Evolutionary conservation across 495 filamentous ascomycete species (phyloP).

Genomic region (Pyrenula aspistea): DNA sequence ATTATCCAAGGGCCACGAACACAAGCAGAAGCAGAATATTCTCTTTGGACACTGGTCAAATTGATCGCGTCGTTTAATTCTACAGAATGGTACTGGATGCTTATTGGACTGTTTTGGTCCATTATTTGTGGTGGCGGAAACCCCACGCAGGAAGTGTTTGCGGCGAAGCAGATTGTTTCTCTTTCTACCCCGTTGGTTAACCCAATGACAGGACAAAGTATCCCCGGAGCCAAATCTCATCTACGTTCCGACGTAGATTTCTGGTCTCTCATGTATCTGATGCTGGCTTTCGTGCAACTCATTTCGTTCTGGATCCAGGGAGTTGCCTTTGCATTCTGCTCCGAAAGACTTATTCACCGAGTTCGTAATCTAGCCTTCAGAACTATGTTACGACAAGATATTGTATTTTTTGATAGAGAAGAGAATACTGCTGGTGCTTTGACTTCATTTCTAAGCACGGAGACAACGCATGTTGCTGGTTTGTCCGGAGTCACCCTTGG

Average conservation of each 20-base stretch:
- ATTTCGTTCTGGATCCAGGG: constrained; percentile 59
- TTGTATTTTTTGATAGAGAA: constrained; percentile 79
- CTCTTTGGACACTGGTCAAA: constrained; percentile 74
- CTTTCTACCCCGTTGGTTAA: constrained; percentile 34
- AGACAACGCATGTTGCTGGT: constrained; percentile 75
- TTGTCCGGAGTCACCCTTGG: constrained; percentile 74
- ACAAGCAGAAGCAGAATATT: constrained; percentile 43
- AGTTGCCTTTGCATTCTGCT: constrained; percentile 70
- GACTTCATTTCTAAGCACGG: constrained; percentile 73
- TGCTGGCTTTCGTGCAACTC: constrained; percentile 74
- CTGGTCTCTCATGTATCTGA: constrained; percentile 90
- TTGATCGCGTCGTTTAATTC: constrained; percentile 76
- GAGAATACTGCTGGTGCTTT: constrained; percentile 77
- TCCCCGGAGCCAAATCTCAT: constrained; percentile 22
- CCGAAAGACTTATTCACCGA: constrained; percentile 69
- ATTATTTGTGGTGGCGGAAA: constrained; percentile 76
- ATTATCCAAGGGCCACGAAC: constrained; percentile 39
- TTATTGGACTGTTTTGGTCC: constrained; percentile 63
- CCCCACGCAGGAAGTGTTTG: constrained; percentile 79
- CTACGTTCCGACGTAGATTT: constrained; percentile 65
- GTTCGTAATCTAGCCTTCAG: constrained; percentile 73
- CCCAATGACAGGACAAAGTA: not conserved
- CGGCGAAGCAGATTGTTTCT: constrained; percentile 72
- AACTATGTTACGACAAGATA: constrained; percentile 84
- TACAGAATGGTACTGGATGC: constrained; percentile 59